phyloP scores from a whole-genome alignment of 176 grass and related monocot species.

The Avena sativa region DNA sequence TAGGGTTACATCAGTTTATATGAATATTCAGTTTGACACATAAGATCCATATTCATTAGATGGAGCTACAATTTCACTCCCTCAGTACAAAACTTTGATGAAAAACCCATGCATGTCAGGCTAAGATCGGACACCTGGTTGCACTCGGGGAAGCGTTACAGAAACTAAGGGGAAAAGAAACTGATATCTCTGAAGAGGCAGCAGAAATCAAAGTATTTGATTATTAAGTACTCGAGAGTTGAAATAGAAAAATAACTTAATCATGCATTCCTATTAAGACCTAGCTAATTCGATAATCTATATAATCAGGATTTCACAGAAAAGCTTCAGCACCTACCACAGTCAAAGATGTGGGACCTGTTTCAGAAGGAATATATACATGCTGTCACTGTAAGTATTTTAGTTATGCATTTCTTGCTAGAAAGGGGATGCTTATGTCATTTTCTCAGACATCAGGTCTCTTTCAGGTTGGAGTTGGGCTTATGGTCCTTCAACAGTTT shows the following conservation, averaged over 20 bases:
- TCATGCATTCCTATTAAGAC: neutral
- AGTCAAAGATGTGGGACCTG: constrained; percentile 66
- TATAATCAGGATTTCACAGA: constrained; percentile 72
- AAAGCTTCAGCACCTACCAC: constrained; percentile 54
- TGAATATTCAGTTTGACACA: neutral
- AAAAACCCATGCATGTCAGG: constrained; percentile 41
- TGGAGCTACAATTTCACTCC: neutral
- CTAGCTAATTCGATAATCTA: constrained; percentile 4
- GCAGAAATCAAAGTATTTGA: constrained; percentile 70
- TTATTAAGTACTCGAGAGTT: neutral
- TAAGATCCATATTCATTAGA: neutral
- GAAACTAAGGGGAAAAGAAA: constrained; percentile 63
- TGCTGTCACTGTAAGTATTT: constrained; percentile 61
- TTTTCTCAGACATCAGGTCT: neutral
- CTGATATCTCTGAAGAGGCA: constrained; percentile 69
- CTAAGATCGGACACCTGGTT: constrained; percentile 45
- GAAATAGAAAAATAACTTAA: neutral
- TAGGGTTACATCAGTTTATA: neutral
- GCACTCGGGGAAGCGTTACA: constrained; percentile 56
- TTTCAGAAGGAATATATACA: constrained; percentile 79
- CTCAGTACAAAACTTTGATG: neutral
- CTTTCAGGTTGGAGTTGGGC: constrained; percentile 70
- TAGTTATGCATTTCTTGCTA: neutral
- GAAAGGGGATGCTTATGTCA: neutral
- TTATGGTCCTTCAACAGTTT: constrained; percentile 92